Evolutionary conservation across 179 eudicot genomes (phyloP).

Genomic region (Beta macrorhiza): DNA sequence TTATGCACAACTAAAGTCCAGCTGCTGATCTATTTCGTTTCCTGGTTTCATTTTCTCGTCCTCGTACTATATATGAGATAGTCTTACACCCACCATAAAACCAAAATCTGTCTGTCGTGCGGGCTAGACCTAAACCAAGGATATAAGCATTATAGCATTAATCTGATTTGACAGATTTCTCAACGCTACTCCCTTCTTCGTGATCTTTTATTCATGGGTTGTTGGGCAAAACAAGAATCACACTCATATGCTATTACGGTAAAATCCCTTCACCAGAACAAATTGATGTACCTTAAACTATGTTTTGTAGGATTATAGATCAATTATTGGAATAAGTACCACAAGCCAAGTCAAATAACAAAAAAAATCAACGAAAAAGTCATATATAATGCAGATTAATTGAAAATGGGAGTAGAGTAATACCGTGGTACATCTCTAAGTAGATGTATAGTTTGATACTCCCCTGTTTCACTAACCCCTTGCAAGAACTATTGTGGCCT

Average conservation of each 20-base stretch:
- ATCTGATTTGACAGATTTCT: no score
- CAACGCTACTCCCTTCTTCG: background rate
- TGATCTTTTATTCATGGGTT: background rate
- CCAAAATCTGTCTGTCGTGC: no score
- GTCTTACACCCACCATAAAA: no score
- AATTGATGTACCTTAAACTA: background rate
- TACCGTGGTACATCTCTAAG: background rate
- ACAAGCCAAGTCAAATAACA: background rate
- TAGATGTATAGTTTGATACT: background rate
- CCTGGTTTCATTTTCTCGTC: no score
- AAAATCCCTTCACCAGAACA: no score
- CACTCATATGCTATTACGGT: background rate
- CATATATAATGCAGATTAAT: background rate
- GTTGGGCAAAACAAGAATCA: background rate
- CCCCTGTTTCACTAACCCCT: background rate
- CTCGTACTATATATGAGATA: no score
- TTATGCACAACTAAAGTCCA: no score
- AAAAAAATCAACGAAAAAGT: no score
- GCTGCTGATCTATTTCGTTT: no score
- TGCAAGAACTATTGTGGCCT: background rate
- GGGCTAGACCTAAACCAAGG: no score
- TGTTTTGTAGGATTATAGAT: no score
- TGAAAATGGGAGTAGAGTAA: background rate
- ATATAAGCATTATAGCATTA: no score
- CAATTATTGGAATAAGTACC: background rate